phyloP scores from a whole-genome alignment of 371 early-diverging fungal species.

The Mucor circinelloides region DNA sequence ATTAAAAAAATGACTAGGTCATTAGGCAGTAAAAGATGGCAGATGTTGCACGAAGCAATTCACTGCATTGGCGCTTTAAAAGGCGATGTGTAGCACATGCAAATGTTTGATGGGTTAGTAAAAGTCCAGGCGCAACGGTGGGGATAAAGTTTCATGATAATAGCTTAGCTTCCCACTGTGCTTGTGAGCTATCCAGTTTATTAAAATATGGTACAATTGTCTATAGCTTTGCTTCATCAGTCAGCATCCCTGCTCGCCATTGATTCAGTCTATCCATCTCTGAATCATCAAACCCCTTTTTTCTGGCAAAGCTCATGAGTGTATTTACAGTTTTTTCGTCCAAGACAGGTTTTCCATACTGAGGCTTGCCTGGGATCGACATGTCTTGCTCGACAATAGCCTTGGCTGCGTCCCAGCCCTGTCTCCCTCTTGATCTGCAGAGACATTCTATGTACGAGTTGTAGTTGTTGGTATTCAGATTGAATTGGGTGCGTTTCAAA shows the following conservation, averaged over 20 bases:
- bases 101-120: too few species aligned
- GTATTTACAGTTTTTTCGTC: slow-evolving; percentile 51
- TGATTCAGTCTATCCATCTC: slow-evolving; percentile 27
- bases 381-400: slow-evolving; percentile 30
- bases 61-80: background rate
- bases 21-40: background rate
- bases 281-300: slow-evolving; percentile 22
- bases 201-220: too few species aligned
- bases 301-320: slow-evolving; percentile 43
- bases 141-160: too few species aligned
- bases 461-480: slow-evolving; percentile 43
- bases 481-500: slow-evolving; percentile 20
- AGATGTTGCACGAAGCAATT: background rate
- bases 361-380: slow-evolving; percentile 8
- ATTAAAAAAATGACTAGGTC: background rate
- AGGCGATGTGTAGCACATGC: background rate
- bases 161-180: too few species aligned
- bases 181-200: too few species aligned
- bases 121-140: too few species aligned
- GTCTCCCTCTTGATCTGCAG: slow-evolving; percentile 31
- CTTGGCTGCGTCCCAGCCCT: slow-evolving; percentile 37
- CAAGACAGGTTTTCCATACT: slow-evolving; percentile 3
- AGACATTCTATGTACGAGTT: slow-evolving; percentile 51
- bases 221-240: background rate
- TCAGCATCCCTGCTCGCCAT: slow-evolving; percentile 19